Base-by-base conservation (phyloP, 805 yeast genomes). In the Zygoascus biomembranicola region DNA sequence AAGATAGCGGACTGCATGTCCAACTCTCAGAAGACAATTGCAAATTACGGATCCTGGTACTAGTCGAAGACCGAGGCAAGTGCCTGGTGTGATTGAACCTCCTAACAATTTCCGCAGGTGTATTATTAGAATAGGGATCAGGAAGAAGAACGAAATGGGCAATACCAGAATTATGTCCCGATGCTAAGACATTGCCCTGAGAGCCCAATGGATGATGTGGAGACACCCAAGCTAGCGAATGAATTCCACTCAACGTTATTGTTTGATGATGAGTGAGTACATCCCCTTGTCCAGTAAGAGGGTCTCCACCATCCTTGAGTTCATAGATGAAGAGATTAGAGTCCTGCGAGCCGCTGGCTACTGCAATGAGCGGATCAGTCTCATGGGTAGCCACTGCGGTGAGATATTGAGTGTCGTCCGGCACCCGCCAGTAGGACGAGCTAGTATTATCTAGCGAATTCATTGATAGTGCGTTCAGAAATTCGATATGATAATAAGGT, bases 51-150 rank as follows among this genome's bases (percentile, higher is more conserved):
- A 76, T 67, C 1, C 72, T 56, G 11, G 49, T 52, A 18, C 59
- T 45, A 6, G 53, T 32, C 14, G 18, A 10, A 11, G 44, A 28
- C 5, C 14, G 13, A 11, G 49, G 42, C 9, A 87, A 66, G 63
- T 84, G 90, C 59, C 82, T 83, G 50, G 77, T 72, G 69, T 90
- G 97, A 67, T 87, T 87, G 71, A 84, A 90, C 41, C 95, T 73
- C 64, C 82, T 85, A 57, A 85, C 70, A 19, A 90, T 84, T 65
- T 82, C 88, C 0, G 97, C 96, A 1, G 71, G 70, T 52, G 77
- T 72, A 23, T 75, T 75, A 5, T 69, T 71, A 8, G 72, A 63
- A 26, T 69, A 65, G 0, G 79, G 69, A 47, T 75, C 77, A 1
- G 95, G 94, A 8, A 89, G 74, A 16, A 84, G 72, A 2, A 87